Evolutionary conservation across 116 monocot genomes (phyloP).

Genomic region (Posidonia oceanica): DNA sequence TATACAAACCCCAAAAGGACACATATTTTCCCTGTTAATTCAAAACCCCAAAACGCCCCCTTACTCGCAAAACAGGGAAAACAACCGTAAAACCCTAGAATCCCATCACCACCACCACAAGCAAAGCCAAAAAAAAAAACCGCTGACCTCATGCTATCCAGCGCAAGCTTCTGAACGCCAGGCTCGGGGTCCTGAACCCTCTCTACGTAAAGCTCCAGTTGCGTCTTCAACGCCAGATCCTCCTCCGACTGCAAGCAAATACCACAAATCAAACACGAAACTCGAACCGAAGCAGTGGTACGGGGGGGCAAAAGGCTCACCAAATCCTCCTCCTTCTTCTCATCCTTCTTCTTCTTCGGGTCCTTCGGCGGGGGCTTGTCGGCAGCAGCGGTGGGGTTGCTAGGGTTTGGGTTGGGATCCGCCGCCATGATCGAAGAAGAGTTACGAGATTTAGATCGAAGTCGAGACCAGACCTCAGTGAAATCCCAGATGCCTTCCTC

Average conservation of each 20-base stretch:
- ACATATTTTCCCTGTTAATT: too few relatives aligned
- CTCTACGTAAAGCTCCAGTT: constrained; percentile 84
- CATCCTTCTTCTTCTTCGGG: constrained; percentile 78
- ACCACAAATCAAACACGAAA: background rate
- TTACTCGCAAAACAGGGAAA: too few relatives aligned
- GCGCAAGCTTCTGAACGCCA: constrained; percentile 89
- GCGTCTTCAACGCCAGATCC: constrained; percentile 86
- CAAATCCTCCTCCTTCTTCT: constrained; percentile 98
- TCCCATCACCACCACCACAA: background rate
- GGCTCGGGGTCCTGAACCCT: constrained; percentile 74
- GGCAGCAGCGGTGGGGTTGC: constrained; percentile 25
- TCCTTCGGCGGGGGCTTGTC: constrained; percentile 25
- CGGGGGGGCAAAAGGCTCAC: constrained; percentile 16
- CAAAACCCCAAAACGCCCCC: too few relatives aligned
- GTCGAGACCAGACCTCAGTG: background rate
- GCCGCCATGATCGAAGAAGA: constrained; percentile 37
- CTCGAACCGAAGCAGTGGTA: background rate
- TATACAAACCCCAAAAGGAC: too few relatives aligned
- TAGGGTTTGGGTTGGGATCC: constrained; percentile 32
- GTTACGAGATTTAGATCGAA: background rate
- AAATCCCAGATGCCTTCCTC: background rate
- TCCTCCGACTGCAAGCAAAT: constrained; percentile 60
- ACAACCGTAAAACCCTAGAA: background rate
- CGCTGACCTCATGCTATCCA: constrained; percentile 92
- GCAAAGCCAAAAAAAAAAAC: background rate